These are phyloP conservation scores for Ustilago shanxiensis DNA, from an alignment of 1,284 basidiomycete genomes.

Conservation along the genomic window DNA sequence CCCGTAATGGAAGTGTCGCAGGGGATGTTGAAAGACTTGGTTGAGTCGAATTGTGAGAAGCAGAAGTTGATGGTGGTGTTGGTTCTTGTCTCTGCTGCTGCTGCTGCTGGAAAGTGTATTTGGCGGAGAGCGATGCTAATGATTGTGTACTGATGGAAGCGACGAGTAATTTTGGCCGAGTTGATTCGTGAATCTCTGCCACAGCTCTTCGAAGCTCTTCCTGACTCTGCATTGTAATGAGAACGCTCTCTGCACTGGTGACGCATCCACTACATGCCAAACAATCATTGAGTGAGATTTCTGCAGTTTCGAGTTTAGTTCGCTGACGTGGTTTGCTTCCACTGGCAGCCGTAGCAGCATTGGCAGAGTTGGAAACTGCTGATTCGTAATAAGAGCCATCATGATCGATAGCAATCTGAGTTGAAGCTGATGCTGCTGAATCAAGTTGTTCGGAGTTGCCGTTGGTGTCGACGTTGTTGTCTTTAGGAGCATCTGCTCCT, in stretches of 20 bases:
- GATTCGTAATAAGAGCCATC: slow-evolving; percentile 82
- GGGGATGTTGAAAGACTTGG: slow-evolving; percentile 69
- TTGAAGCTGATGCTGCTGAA: slow-evolving; percentile 73
- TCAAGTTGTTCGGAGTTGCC: slow-evolving; percentile 49
- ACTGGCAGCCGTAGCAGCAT: not conserved
- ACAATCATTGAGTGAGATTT: slow-evolving; percentile 96
- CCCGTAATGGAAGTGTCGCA: slow-evolving; percentile 69
- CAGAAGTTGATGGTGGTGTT: slow-evolving; percentile 4
- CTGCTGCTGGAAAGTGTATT: slow-evolving; percentile 45
- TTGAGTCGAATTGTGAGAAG: not conserved
- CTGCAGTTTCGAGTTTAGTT: slow-evolving; percentile 74
- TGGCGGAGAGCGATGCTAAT: slow-evolving; percentile 79
- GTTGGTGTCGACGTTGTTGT: slow-evolving; percentile 52
- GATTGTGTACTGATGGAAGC: slow-evolving; percentile 81
- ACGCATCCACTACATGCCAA: slow-evolving; percentile 96
- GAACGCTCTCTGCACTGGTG: slow-evolving; percentile 95
- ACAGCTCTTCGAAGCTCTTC: slow-evolving; percentile 80
- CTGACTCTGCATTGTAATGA: slow-evolving; percentile 97
- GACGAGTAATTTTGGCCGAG: slow-evolving; percentile 42
- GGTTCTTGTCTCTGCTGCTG: too few species aligned
- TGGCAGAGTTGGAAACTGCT: slow-evolving; percentile 9
- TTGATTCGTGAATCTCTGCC: slow-evolving; percentile 23
- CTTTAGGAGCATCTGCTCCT: slow-evolving; percentile 24
- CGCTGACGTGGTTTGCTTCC: slow-evolving; percentile 59
- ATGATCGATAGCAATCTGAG: slow-evolving; percentile 88